Conservation (phyloP, 352 stramenopile species). For the Phytopythium vexans region DNA sequence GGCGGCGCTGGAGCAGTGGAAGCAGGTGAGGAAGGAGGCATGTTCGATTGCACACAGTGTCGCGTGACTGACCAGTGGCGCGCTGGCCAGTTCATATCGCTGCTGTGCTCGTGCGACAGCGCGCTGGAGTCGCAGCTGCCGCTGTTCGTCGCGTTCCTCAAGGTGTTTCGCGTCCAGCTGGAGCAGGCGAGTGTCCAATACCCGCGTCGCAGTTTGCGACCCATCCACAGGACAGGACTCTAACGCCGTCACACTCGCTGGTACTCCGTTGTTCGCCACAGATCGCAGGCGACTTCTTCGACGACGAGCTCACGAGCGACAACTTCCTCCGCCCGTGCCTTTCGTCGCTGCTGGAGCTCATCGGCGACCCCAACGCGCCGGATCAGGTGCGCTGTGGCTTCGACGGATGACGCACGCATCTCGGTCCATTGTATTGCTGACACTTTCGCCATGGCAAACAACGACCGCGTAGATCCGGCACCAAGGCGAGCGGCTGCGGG, state of each 20-base stretch:
- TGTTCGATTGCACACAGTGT: not conserved
- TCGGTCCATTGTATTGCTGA: not conserved
- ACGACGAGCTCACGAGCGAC: conserved; percentile 49
- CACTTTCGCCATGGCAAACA: conserved; percentile 1
- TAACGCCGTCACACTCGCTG: not conserved
- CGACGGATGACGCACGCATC: not conserved
- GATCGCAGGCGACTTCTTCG: conserved; percentile 71
- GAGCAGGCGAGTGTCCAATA: conserved; percentile 32
- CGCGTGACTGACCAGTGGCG: not conserved
- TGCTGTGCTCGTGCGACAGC: conserved; percentile 62
- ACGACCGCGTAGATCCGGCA: conserved; percentile 21
- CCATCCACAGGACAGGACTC: not conserved
- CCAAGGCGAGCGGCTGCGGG: conserved; percentile 23
- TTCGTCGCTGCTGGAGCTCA: conserved; percentile 59
- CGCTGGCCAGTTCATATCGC: conserved; percentile 42
- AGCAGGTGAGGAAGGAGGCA: conserved; percentile 46
- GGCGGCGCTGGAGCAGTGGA: conserved; percentile 92
- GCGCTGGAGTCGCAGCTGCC: conserved; percentile 29
- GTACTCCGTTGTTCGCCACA: conserved; percentile 7
- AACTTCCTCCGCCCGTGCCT: conserved; percentile 69
- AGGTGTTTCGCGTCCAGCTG: conserved; percentile 51
- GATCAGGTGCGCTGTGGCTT: conserved; percentile 20
- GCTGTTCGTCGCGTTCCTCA: conserved; percentile 61
- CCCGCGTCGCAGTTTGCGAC: not conserved
- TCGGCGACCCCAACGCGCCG: conserved; percentile 38